A percentile compares a stretch with the other conserved stretches of the same genome.
Evolutionary conservation across 2,329 filamentous ascomycete species (phyloP).

Genomic region (Sporothrix globosa): DNA sequence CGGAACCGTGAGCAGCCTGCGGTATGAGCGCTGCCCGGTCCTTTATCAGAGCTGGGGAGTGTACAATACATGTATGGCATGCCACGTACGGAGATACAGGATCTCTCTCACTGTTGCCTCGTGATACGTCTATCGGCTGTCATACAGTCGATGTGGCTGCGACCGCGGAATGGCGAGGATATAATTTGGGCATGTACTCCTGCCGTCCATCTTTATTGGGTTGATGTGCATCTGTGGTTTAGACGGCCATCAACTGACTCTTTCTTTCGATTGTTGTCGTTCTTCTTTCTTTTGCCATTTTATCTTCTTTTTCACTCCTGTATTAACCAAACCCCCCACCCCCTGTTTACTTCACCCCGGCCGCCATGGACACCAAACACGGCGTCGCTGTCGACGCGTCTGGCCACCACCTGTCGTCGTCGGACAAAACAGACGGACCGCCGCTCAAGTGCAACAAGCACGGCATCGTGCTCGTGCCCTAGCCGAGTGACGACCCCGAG

Average conservation of each 20-base stretch:
- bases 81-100: too few relatives aligned
- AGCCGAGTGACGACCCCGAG: slow-evolving; percentile 27
- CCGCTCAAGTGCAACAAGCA: slow-evolving; percentile 23
- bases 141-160: neutral
- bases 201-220: neutral
- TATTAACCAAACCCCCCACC: too few relatives aligned
- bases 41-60: neutral
- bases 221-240: neutral
- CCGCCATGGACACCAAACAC: slow-evolving; percentile 16
- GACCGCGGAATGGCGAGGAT: neutral
- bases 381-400: slow-evolving; percentile 4
- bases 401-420: neutral
- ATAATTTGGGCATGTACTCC: neutral
- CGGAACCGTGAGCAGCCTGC: slow-evolving; percentile 21
- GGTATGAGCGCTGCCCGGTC: slow-evolving; percentile 20
- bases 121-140: neutral
- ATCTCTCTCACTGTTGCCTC: neutral
- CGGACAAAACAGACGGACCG: slow-evolving; percentile 8
- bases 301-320: neutral
- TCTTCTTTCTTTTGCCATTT: neutral
- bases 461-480: slow-evolving; percentile 24
- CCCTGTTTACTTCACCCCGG: neutral
- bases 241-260: neutral
- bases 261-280: neutral
- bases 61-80: too few relatives aligned